Conservation (phyloP, 2,329 filamentous ascomycete species). For the Clarireedia monteithiana region DNA sequence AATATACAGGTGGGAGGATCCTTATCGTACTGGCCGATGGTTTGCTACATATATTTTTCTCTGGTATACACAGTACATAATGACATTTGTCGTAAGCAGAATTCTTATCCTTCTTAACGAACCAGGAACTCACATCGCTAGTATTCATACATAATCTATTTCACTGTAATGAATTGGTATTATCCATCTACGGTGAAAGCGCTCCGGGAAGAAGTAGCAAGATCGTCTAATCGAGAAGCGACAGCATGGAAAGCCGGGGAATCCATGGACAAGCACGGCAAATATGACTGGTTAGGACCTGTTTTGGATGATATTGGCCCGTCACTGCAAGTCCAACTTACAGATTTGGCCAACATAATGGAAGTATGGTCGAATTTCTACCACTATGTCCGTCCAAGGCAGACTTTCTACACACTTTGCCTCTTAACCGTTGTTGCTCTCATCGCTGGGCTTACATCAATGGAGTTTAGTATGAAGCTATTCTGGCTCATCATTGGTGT, state of each 20-base stretch:
- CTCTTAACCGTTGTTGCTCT: conserved; percentile 19
- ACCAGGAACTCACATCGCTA: conserved; percentile 8
- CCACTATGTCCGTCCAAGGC: conserved; percentile 29
- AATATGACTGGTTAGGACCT: conserved; percentile 29
- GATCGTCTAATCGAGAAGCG: conserved; percentile 25
- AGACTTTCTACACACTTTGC: conserved; percentile 24
- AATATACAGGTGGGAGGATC: conserved; percentile 32
- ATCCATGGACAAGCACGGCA: conserved; percentile 31
- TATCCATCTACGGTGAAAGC: conserved; percentile 12
- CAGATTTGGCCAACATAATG: conserved; percentile 30
- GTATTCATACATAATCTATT: conserved; percentile 18
- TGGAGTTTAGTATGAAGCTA: conserved; percentile 27
- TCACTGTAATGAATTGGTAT: conserved; percentile 16
- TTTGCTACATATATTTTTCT: conserved; percentile 17
- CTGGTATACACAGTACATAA: conserved; percentile 18
- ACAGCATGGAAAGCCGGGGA: conserved; percentile 30
- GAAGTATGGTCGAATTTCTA: conserved; percentile 33
- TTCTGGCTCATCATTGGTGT: conserved; percentile 26
- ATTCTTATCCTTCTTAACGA: background rate
- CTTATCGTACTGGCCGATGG: conserved; percentile 27
- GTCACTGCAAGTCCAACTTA: conserved; percentile 30
- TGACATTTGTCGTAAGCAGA: conserved; percentile 18
- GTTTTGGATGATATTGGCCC: conserved; percentile 24
- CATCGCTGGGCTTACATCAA: conserved; percentile 19
- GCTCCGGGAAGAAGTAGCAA: conserved; percentile 23